Evolutionary conservation across 768 basidiomycete species (phyloP), one percentile per base, ranked within the genome.

Genomic region (Cystofilobasidium capitatum): DNA sequence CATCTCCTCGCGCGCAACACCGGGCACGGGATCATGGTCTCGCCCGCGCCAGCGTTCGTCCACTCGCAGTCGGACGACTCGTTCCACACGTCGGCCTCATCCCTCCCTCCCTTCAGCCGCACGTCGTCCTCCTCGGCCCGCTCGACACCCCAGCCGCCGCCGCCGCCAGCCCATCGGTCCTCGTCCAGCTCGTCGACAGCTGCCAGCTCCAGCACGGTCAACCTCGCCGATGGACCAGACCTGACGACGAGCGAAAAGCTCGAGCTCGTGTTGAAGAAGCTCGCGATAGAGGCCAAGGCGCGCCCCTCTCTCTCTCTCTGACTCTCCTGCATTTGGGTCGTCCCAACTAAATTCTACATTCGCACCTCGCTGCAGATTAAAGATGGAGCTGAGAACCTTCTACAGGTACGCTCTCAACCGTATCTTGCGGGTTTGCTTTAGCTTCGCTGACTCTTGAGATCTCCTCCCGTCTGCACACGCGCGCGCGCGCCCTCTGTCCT

Each of bases 311-410:
- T 42, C 40, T 10, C 20, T 20, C 40, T 42, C 40, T 20, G 40
- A 10, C 10, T 20, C 10, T 20, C 10, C 10, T 42, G 40, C n/a
- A n/a, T n/a, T n/a, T n/a, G n/a, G n/a, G n/a, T n/a, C n/a, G n/a
- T n/a, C n/a, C n/a, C n/a, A n/a, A n/a, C n/a, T n/a, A n/a, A n/a
- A n/a, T n/a, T n/a, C n/a, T n/a, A n/a, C n/a, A n/a, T n/a, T n/a
- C 14, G 78, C 84, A 84, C 70, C 82, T 87, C 51, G n/a, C n/a
- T 31, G 20, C 29, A 55, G 64, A 90, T 96, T 70, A 90, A 85
- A 75, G 91, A 91, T 76, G 92, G 92, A 14, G 92, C 92, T 0
- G 90, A 93, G 79, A 91, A 88, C 71, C 81, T 97, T 69, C 79
- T 96, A 17, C 84, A 85, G 71, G 86, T 88, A 78, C 78, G 81